phyloP scores from a whole-genome alignment of 1,284 basidiomycete species.

The Wallemia ichthyophaga region DNA sequence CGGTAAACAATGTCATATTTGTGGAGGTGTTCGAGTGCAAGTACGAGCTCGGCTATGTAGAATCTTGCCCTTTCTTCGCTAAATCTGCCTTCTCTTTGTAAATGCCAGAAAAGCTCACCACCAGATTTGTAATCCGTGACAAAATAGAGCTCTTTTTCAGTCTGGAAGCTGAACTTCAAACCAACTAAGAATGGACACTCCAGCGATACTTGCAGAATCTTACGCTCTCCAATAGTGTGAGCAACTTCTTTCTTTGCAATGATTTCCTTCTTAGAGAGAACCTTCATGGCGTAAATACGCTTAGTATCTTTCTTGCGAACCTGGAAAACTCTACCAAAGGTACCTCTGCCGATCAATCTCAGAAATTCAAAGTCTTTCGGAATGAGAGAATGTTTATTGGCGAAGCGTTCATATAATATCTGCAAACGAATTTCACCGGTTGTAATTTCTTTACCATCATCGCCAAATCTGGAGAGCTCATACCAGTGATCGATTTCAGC shows the following conservation, averaged over 20 bases:
- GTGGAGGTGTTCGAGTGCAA: conserved; percentile 83
- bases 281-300: conserved; percentile 99
- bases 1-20: conserved; percentile 93
- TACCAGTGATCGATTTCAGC: conserved; percentile 95
- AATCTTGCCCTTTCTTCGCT: conserved; percentile 73
- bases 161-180: conserved; percentile 95
- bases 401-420: conserved; percentile 66
- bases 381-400: conserved; percentile 28
- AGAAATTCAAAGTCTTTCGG: conserved; percentile 94
- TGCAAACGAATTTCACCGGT: conserved; percentile 84
- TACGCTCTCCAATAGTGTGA: conserved; percentile 96
- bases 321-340: conserved; percentile 98
- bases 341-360: conserved; percentile 91
- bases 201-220: conserved; percentile 79
- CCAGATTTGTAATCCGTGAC: conserved; percentile 98
- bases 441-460: conserved; percentile 39
- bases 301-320: conserved; percentile 92
- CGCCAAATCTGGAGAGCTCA: conserved; percentile 6
- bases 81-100: conserved; percentile 81
- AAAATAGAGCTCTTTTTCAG: conserved; percentile 77
- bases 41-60: conserved; percentile 76
- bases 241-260: conserved; percentile 97
- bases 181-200: conserved; percentile 95
- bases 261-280: conserved; percentile 94
- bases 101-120: conserved; percentile 91